Percentiles rank a stretch among this genome's conserved stretches.
These are phyloP conservation scores for Trifolium repens DNA, from an alignment of 306 rosid genomes.

Conservation along the genomic window DNA sequence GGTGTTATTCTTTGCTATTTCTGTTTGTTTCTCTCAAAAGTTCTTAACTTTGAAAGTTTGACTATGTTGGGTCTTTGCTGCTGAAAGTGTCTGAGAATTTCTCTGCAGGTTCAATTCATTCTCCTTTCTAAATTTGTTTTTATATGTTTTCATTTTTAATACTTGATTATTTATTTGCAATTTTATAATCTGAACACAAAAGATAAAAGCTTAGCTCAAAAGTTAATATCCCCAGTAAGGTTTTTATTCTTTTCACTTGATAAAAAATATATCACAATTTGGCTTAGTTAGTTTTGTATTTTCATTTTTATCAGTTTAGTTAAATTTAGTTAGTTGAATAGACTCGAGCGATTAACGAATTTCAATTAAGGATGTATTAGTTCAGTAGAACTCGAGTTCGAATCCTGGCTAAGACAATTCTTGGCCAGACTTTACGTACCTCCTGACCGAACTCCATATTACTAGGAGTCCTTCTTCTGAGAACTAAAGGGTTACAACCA, in stretches of 20 bases:
- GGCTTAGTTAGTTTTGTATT: not conserved
- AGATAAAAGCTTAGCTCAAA: not conserved
- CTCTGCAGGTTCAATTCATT: conserved; percentile 38
- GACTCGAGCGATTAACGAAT: too few species aligned
- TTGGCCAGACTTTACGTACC: not conserved
- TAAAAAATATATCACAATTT: not conserved
- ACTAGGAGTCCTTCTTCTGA: too few species aligned
- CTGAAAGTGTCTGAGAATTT: conserved; percentile 23
- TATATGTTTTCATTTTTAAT: not conserved
- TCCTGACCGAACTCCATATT: too few species aligned
- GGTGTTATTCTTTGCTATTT: conserved; percentile 34
- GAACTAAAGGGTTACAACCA: too few species aligned
- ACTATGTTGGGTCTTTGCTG: conserved; percentile 13
- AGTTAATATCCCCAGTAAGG: not conserved
- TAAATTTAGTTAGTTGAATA: not conserved
- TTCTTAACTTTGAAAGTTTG: conserved; percentile 11
- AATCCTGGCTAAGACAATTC: too few species aligned
- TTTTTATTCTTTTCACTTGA: not conserved
- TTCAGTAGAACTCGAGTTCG: too few species aligned
- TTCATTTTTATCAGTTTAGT: not conserved
- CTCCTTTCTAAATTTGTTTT: not conserved
- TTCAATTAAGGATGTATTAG: too few species aligned
- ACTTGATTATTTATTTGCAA: conserved; percentile 11
- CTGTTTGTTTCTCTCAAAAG: conserved; percentile 1
- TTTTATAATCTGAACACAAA: not conserved